Evolutionary conservation across 2,329 filamentous ascomycete genomes (phyloP), one percentile per base, ranked within the genome.

Genomic region (Tolypocladium album): DNA sequence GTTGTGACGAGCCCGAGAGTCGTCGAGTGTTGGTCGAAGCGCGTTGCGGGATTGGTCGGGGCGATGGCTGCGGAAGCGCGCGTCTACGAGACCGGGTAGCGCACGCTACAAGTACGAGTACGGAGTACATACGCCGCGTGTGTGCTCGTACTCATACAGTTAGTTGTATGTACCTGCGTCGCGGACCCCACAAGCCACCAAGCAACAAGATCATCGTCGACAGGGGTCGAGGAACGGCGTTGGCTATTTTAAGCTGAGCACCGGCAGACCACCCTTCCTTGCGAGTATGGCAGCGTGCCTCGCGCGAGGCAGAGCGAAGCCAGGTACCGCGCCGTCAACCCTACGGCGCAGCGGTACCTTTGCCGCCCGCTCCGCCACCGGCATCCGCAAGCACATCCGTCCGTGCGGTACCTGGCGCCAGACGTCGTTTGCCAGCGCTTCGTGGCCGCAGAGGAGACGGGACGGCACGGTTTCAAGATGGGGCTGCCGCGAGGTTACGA

Each of bases 1-100:
- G 22, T 17, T 17, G 43, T 5, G 36, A 5, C n/a, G 20, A 43
- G 43, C 11, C n/a, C 3, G 22, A 47, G 55, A 39, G 55, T 24
- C 15, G 36, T 24, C 36, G 36, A 15, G 31, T 1, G 22, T 34
- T 31, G 57, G 36, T 6, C n/a, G 43, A 2, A 15, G 43, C 22
- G 43, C 22, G 34, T 13, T 24, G 22, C 43, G 24, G 55, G 40
- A 42, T 20, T n/a, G 24, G 34, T 4, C 20, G 42, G 17, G 38
- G 2, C 2, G 7, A 4, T 38, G 38, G 22, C 20, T 36, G 45
- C 36, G 58, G 59, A 63, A 61, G 62, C 61, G 63, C 63, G 63
- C 63, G 61, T 63, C 42, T n/a, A n/a, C n/a, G n/a, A n/a, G n/a
- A n/a, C n/a, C n/a, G n/a, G n/a, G n/a, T n/a, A n/a, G n/a, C n/a